Evolutionary conservation across 352 stramenopile species (phyloP), one percentile per base, ranked within the genome.

Genomic region (Pseudoperonospora humuli): DNA sequence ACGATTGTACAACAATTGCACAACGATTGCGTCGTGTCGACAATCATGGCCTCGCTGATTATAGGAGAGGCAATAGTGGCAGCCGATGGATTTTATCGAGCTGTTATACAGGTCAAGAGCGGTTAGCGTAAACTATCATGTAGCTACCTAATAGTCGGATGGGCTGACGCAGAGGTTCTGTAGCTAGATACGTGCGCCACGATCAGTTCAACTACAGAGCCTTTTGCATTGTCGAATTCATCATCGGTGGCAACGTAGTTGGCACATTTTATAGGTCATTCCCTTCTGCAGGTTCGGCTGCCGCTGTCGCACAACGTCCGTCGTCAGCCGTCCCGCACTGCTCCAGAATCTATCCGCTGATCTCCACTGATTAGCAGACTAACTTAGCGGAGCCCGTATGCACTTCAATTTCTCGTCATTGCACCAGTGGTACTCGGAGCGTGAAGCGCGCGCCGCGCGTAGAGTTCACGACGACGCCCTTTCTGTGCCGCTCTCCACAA

Each of bases 361-460:
- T 68, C 58, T 46, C 23, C 18, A 57, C 34, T 24, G 48, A 61
- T 68, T 61, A 27, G 57, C 57, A 63, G 45, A 46, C 51, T 36
- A 59, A 64, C 33, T 48, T 56, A 56, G 39, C 34, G 29, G 32
- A 51, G 46, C 32, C 45, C 54, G 27, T 21, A 31, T n/a, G n/a
- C n/a, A n/a, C 44, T 64, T 64, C 43, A 61, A 64, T 49, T 61
- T 57, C 43, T n/a, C 31, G 45, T 51, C 45, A 61, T 43, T 42
- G 57, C 40, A 35, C 35, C 24, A 45, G 45, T 23, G 26, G 40
- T 49, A 56, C 45, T 61, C 28, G 52, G 63, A 46, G 36, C 56
- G 29, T 37, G 39, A 25, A 14, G 45, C 39, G 47, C 45, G 52
- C 39, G 14, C 50, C 40, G 25, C 41, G 24, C 42, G 50, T 27